A percentile compares a stretch with the other conserved stretches of the same genome.
Conservation (phyloP, 352 stramenopile genomes). For the Plasmopara muralis region DNA sequence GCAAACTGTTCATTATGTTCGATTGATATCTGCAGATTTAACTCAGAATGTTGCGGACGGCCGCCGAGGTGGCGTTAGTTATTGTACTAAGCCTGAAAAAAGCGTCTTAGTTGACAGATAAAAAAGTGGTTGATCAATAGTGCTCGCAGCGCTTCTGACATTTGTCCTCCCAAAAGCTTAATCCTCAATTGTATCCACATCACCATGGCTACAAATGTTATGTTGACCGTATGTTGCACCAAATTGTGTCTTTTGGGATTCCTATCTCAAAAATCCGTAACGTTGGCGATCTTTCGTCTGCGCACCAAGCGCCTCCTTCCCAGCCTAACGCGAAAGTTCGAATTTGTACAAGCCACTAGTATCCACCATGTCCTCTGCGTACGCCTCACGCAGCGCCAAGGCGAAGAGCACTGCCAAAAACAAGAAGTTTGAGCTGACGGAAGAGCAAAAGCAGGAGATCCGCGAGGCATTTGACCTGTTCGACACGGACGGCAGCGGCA, state of each 20-base stretch:
- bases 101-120: too few relatives aligned
- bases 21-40: too few relatives aligned
- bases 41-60: too few relatives aligned
- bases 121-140: too few relatives aligned
- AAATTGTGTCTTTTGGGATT: not conserved
- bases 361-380: slow-evolving; percentile 56
- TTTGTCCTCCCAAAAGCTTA: too few relatives aligned
- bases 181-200: too few relatives aligned
- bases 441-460: slow-evolving; percentile 95
- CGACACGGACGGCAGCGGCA: slow-evolving; percentile 93
- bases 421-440: slow-evolving; percentile 85
- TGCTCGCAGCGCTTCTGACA: too few relatives aligned
- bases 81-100: too few relatives aligned
- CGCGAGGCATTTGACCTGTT: slow-evolving; percentile 96
- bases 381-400: slow-evolving; percentile 58
- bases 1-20: too few relatives aligned
- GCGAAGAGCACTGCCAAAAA: slow-evolving; percentile 69
- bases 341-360: not conserved
- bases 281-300: slow-evolving; percentile 14
- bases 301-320: slow-evolving; percentile 5
- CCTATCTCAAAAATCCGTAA: not conserved
- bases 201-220: not conserved
- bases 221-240: slow-evolving; percentile 3
- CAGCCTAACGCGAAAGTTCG: not conserved
- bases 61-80: too few relatives aligned